A percentile compares a stretch with the other conserved stretches of the same genome.
Conservation (phyloP, 1,284 basidiomycete species). For the Serendipita sp. region DNA sequence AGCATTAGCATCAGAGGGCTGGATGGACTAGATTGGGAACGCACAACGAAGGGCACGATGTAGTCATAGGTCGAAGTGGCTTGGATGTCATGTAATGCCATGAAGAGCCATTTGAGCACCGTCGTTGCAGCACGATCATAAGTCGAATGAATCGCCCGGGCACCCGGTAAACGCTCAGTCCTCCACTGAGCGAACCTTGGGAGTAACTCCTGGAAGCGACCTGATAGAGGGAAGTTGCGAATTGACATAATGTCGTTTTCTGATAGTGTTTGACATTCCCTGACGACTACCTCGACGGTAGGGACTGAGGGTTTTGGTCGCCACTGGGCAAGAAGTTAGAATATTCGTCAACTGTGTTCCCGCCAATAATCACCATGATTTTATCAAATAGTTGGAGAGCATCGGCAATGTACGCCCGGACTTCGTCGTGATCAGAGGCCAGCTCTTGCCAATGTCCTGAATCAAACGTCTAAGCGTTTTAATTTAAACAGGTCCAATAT, state of each 20-base stretch:
- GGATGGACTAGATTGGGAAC: constrained; percentile 14
- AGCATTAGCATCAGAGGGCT: neutral
- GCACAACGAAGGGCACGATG: constrained; percentile 61
- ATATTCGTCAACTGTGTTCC: neutral
- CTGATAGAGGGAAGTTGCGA: constrained; percentile 48
- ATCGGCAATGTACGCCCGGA: constrained; percentile 59
- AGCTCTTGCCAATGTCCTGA: constrained; percentile 1
- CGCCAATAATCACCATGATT: constrained; percentile 38
- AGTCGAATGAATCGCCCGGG: constrained; percentile 62
- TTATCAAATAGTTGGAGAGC: constrained; percentile 60
- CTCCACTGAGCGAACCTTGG: constrained; percentile 53
- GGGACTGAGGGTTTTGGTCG: constrained; percentile 55
- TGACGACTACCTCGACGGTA: constrained; percentile 54
- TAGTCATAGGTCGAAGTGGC: constrained; percentile 66
- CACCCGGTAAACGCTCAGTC: constrained; percentile 52
- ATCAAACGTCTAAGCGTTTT: neutral
- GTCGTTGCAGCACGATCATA: constrained; percentile 64
- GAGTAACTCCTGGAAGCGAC: constrained; percentile 45
- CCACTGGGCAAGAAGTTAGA: constrained; percentile 29
- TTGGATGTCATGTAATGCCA: constrained; percentile 57
- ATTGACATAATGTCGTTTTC: constrained; percentile 63
- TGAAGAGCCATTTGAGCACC: constrained; percentile 64
- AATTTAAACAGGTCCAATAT: neutral
- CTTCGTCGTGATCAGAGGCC: constrained; percentile 15
- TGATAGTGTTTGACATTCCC: constrained; percentile 47